These are phyloP conservation scores for Ogataea methanolica DNA, from an alignment of 805 yeast species.

Conservation along the genomic window DNA sequence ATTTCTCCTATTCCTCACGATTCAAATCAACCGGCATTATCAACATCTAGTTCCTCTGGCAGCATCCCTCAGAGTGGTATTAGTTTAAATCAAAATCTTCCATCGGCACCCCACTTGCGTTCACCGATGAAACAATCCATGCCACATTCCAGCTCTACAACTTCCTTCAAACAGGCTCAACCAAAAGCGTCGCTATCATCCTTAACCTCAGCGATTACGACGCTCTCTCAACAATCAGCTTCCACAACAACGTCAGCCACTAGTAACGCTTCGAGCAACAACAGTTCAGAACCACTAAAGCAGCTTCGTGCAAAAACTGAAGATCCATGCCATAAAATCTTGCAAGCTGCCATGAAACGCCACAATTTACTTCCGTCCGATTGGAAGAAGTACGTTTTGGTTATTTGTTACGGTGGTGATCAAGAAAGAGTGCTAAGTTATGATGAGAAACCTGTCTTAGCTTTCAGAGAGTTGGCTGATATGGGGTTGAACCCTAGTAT, in stretches of 20 bases:
- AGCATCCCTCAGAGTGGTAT: background rate
- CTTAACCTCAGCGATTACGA: no score
- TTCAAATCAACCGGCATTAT: background rate
- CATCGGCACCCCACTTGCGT: background rate
- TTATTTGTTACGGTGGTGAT: slow-evolving; percentile 89
- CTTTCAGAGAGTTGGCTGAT: slow-evolving; percentile 80
- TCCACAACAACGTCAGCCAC: background rate
- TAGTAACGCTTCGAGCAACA: background rate
- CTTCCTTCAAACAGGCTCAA: slow-evolving; percentile 12
- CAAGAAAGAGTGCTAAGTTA: slow-evolving; percentile 78
- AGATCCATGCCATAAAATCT: slow-evolving; percentile 83
- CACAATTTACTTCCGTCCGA: slow-evolving; percentile 75
- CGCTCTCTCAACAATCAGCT: no score
- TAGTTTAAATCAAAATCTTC: background rate
- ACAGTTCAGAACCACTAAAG: slow-evolving; percentile 62
- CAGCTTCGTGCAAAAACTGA: slow-evolving; percentile 82
- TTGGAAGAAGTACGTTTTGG: slow-evolving; percentile 84
- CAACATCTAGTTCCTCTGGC: background rate
- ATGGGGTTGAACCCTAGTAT: slow-evolving; percentile 86
- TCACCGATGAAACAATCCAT: background rate
- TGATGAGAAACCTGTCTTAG: slow-evolving; percentile 83
- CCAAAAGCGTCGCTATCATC: no score
- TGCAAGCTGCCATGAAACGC: slow-evolving; percentile 84
- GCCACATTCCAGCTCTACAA: slow-evolving; percentile 24
- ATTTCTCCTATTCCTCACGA: slow-evolving; percentile 16